Conservation (phyloP, 805 yeast species). For the Ogataea zsoltii region DNA sequence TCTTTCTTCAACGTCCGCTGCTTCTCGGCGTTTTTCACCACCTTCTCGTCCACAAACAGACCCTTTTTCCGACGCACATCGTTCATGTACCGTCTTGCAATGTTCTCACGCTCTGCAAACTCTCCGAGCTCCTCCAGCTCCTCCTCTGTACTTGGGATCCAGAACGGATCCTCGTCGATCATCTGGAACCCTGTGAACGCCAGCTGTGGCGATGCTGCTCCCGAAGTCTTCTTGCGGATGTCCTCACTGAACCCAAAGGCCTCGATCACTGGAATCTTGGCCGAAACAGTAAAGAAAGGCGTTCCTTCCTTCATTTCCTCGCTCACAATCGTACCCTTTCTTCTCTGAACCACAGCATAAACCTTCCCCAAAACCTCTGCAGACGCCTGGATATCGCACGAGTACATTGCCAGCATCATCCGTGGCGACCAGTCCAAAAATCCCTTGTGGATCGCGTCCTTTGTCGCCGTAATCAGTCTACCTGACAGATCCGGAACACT, state of each 20-base stretch:
- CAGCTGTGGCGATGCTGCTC: conserved; percentile 96
- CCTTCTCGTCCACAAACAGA: conserved; percentile 82
- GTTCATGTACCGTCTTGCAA: conserved; percentile 87
- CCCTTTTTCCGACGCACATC: conserved; percentile 84
- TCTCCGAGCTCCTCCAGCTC: conserved; percentile 94
- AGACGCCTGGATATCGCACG: conserved; percentile 93
- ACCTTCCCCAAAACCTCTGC: conserved; percentile 95
- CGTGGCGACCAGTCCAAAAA: conserved; percentile 86
- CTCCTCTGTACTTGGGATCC: conserved; percentile 98
- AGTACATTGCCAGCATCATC: conserved; percentile 86
- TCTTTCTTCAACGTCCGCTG: conserved; percentile 85
- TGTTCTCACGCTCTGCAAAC: conserved; percentile 85
- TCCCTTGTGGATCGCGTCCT: conserved; percentile 69
- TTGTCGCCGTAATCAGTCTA: conserved; percentile 67
- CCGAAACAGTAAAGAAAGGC: conserved; percentile 86
- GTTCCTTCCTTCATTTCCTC: conserved; percentile 99
- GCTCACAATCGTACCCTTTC: conserved; percentile 80
- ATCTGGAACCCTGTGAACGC: conserved; percentile 86
- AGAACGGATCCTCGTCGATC: conserved; percentile 91
- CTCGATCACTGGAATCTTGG: conserved; percentile 88
- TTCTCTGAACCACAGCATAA: conserved; percentile 86
- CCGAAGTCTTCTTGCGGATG: conserved; percentile 87
- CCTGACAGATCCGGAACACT: conserved; percentile 59
- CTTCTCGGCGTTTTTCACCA: conserved; percentile 89
- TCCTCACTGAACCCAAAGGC: conserved; percentile 98